Evolutionary conservation across 164 flowering plant species (phyloP).

Genomic region (Sextonia rubra): DNA sequence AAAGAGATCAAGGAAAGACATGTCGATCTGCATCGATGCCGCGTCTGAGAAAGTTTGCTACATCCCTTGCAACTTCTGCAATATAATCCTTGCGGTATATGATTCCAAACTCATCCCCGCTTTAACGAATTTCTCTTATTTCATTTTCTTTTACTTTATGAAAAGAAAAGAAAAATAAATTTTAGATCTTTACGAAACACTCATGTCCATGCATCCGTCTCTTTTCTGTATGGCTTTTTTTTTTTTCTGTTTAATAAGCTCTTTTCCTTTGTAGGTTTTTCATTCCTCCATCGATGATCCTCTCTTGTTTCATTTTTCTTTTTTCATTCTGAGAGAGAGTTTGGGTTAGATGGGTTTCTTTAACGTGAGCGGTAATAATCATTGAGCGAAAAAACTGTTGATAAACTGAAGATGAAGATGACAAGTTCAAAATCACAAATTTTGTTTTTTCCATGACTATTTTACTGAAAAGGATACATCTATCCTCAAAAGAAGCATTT

Average conservation of each 20-base stretch:
- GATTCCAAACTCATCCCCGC: neutral
- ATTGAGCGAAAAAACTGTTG: too few species aligned
- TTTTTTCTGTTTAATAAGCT: too few species aligned
- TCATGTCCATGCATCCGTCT: neutral
- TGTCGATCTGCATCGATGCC: slow-evolving; percentile 53
- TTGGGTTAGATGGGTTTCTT: too few species aligned
- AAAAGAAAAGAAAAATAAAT: too few species aligned
- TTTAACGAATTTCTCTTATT: neutral
- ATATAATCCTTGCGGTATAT: slow-evolving; percentile 87
- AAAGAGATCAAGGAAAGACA: neutral
- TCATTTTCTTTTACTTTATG: neutral
- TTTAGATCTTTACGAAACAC: neutral
- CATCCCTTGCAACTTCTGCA: slow-evolving; percentile 97
- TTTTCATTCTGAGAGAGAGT: too few species aligned
- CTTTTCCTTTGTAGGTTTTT: neutral
- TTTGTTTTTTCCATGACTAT: too few species aligned
- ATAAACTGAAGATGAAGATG: too few species aligned
- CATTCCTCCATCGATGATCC: neutral
- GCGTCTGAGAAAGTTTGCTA: slow-evolving; percentile 78
- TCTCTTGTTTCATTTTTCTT: neutral
- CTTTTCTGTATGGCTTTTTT: too few species aligned
- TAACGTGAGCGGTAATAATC: too few species aligned
- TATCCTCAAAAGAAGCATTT: neutral
- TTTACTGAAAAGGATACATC: too few species aligned
- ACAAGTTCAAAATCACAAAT: neutral